phyloP scores from a whole-genome alignment of 2,329 filamentous ascomycete genomes.

The Fusarium incarnatum region DNA sequence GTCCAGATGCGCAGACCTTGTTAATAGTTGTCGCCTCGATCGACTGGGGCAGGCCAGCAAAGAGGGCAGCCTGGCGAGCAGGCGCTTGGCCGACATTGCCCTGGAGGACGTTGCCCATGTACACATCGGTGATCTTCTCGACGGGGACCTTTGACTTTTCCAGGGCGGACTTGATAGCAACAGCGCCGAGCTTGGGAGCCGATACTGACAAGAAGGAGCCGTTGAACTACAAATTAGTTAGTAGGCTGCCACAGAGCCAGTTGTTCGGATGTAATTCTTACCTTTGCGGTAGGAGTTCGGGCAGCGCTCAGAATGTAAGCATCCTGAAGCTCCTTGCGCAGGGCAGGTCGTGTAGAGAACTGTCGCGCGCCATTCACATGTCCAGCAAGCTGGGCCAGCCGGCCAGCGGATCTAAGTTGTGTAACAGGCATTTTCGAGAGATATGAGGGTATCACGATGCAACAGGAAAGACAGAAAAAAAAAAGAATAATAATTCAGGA shows the following conservation, averaged over 20 bases:
- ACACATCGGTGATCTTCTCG: slow-evolving; percentile 88
- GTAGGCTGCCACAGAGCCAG: neutral
- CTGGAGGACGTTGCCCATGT: slow-evolving; percentile 96
- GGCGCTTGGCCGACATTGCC: slow-evolving; percentile 88
- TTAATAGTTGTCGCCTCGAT: slow-evolving; percentile 95
- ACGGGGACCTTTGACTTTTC: slow-evolving; percentile 85
- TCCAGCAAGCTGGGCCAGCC: slow-evolving; percentile 52
- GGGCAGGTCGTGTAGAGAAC: slow-evolving; percentile 60
- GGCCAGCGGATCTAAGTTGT: slow-evolving; percentile 52
- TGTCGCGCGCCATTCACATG: slow-evolving; percentile 57
- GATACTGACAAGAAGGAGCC: slow-evolving; percentile 86
- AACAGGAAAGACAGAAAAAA: slow-evolving; percentile 14
- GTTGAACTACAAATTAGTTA: slow-evolving; percentile 77
- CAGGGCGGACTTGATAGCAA: slow-evolving; percentile 91
- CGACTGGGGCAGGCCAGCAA: slow-evolving; percentile 83
- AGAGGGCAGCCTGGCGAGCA: slow-evolving; percentile 89
- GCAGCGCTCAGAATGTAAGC: slow-evolving; percentile 94
- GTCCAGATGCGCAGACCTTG: slow-evolving; percentile 95
- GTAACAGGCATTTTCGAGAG: slow-evolving; percentile 33
- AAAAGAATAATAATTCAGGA: neutral
- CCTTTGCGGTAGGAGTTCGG: slow-evolving; percentile 90
- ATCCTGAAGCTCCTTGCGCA: slow-evolving; percentile 79
- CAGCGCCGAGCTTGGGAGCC: slow-evolving; percentile 88
- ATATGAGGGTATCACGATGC: slow-evolving; percentile 20
- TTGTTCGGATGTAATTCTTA: slow-evolving; percentile 50